These are phyloP conservation scores for Aspergillus hortae DNA, from an alignment of 2,329 filamentous ascomycete species.

Conservation along the genomic window DNA sequence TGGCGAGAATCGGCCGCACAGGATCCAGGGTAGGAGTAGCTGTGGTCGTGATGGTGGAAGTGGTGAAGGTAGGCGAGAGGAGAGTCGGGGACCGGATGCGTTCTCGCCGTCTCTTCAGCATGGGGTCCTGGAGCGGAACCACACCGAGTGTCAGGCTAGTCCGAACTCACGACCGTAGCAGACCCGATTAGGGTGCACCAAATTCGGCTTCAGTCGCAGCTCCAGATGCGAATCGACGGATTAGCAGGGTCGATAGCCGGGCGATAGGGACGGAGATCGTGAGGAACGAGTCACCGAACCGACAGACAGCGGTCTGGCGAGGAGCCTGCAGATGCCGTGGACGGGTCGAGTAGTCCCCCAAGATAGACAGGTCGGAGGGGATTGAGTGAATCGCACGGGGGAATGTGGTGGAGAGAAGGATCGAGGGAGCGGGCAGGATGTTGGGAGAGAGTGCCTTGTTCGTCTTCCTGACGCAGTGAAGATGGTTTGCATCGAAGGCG, in stretches of 20 bases:
- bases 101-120: slow-evolving; percentile 50
- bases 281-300: slow-evolving; percentile 27
- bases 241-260: slow-evolving; percentile 15
- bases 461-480: slow-evolving; percentile 20
- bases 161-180: slow-evolving; percentile 16
- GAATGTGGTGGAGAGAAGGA: slow-evolving; percentile 6
- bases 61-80: slow-evolving; percentile 23
- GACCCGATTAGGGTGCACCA: slow-evolving; percentile 9
- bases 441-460: slow-evolving; percentile 26
- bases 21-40: slow-evolving; percentile 14
- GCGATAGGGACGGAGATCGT: slow-evolving; percentile 17
- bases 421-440: slow-evolving; percentile 17
- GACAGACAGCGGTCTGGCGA: slow-evolving; percentile 13
- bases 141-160: slow-evolving; percentile 21
- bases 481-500: slow-evolving; percentile 41
- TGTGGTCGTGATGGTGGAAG: neutral
- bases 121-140: slow-evolving; percentile 39
- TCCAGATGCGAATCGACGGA: slow-evolving; percentile 5
- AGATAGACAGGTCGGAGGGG: slow-evolving; percentile 2
- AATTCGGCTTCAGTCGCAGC: slow-evolving; percentile 8
- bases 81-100: slow-evolving; percentile 37
- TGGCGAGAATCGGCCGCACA: slow-evolving; percentile 19
- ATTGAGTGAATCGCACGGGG: slow-evolving; percentile 2
- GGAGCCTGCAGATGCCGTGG: slow-evolving; percentile 8
- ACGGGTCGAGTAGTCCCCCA: slow-evolving; percentile 12